A percentile compares a stretch with the other conserved stretches of the same genome.
phyloP scores from a whole-genome alignment of 1,284 basidiomycete genomes.

The Pterulicium gracile region DNA sequence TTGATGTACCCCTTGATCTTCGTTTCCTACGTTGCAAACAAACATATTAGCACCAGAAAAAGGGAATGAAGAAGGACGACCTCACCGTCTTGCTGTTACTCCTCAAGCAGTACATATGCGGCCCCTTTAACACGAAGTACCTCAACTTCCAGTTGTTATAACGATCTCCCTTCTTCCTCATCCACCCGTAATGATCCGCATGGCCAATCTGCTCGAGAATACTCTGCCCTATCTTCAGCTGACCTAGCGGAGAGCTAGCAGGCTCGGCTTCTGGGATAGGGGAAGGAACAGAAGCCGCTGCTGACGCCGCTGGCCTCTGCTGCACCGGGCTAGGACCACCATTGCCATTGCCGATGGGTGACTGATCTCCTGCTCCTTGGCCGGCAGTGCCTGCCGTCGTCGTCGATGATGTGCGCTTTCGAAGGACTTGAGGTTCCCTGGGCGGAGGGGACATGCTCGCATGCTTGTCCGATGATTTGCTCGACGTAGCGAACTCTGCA shows the following conservation, averaged over 20 bases:
- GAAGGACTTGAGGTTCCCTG: conserved; percentile 21
- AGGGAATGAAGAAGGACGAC: conserved; percentile 10
- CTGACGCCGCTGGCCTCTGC: conserved; percentile 11
- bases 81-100: conserved; percentile 59
- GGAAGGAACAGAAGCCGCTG: conserved; percentile 2
- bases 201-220: conserved; percentile 84
- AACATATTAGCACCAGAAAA: conserved; percentile 2
- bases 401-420: conserved; percentile 41
- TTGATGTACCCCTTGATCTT: conserved; percentile 95
- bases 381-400: conserved; percentile 1
- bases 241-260: conserved; percentile 14
- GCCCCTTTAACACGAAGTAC: conserved; percentile 92
- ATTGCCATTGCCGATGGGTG: conserved; percentile 1
- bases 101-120: conserved; percentile 79
- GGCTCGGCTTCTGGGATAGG: background rate
- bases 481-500: background rate
- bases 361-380: conserved; percentile 1
- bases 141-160: conserved; percentile 92
- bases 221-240: conserved; percentile 52
- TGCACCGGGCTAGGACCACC: conserved; percentile 4
- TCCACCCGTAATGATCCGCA: conserved; percentile 85
- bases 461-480: conserved; percentile 7
- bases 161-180: conserved; percentile 91
- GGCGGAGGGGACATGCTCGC: conserved; percentile 10
- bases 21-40: conserved; percentile 53